A percentile compares a stretch with the other conserved stretches of the same genome.
These are phyloP conservation scores for Cyphellophora europaea DNA, from an alignment of 2,329 filamentous ascomycete genomes.

Conservation along the genomic window DNA sequence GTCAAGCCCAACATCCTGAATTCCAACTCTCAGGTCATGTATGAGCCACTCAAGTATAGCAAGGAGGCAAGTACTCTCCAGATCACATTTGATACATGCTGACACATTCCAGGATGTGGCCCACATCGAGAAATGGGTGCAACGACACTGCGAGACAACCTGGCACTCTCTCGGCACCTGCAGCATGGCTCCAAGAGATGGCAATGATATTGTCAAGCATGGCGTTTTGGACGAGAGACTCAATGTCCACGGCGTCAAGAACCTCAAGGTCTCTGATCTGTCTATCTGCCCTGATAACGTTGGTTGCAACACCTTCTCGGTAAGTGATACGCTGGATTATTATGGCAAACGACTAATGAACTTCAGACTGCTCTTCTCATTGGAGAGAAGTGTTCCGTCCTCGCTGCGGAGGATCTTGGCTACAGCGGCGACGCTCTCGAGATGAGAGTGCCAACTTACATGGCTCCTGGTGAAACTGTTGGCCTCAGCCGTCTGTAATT, in stretches of 20 bases:
- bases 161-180: conserved; percentile 63
- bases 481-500: conserved; percentile 25
- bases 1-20: conserved; percentile 46
- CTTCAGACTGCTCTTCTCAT: conserved; percentile 59
- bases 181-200: conserved; percentile 66
- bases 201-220: conserved; percentile 72
- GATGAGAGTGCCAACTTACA: conserved; percentile 63
- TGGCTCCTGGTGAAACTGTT: conserved; percentile 29
- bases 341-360: conserved; percentile 11
- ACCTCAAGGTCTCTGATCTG: conserved; percentile 67
- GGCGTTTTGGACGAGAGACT: conserved; percentile 68
- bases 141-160: conserved; percentile 66
- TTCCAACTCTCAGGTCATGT: conserved; percentile 52
- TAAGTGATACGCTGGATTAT: conserved; percentile 20
- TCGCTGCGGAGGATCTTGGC: conserved; percentile 63
- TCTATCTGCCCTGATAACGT: conserved; percentile 73
- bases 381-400: conserved; percentile 63
- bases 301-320: conserved; percentile 54
- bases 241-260: conserved; percentile 68
- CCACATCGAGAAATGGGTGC: conserved; percentile 60
- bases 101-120: conserved; percentile 27
- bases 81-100: conserved; percentile 3
- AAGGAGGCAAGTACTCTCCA: conserved; percentile 29
- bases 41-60: conserved; percentile 58
- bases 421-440: conserved; percentile 64